phyloP scores from a whole-genome alignment of 805 yeast species.

The Wickerhamiella vanderwaltii region DNA sequence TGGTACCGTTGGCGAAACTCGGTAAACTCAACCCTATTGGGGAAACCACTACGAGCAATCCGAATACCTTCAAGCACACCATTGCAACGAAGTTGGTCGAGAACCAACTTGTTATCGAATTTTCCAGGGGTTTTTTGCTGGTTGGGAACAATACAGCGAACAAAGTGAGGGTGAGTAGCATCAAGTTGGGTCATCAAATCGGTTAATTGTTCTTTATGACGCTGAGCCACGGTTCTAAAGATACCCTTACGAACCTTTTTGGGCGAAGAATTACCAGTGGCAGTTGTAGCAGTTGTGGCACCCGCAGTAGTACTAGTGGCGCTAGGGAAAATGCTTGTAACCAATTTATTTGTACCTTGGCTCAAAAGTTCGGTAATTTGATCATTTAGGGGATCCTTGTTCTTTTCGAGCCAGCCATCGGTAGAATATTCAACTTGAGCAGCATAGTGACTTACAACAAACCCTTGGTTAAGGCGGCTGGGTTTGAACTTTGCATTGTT shows the following conservation, averaged over 20 bases:
- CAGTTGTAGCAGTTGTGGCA: constrained; percentile 18
- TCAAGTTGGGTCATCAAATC: constrained; percentile 60
- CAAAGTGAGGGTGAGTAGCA: constrained; percentile 89
- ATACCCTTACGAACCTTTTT: constrained; percentile 29
- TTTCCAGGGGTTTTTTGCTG: constrained; percentile 53
- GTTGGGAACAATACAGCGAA: constrained; percentile 90
- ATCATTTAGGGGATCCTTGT: constrained; percentile 84
- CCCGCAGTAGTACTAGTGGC: constrained; percentile 15
- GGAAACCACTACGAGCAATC: constrained; percentile 94
- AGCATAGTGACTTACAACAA: constrained; percentile 83
- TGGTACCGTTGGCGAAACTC: constrained; percentile 69
- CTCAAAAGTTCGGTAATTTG: constrained; percentile 51
- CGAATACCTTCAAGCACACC: constrained; percentile 98
- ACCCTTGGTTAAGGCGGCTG: constrained; percentile 64
- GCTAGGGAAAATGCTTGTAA: constrained; percentile 39
- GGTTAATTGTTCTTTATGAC: constrained; percentile 74
- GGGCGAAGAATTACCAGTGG: constrained; percentile 21
- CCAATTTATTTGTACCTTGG: constrained; percentile 43
- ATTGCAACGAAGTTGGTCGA: constrained; percentile 86
- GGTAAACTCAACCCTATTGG: constrained; percentile 75
- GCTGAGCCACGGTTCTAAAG: constrained; percentile 70
- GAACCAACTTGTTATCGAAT: constrained; percentile 63
- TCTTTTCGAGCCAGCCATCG: constrained; percentile 88
- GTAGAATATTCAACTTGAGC: constrained; percentile 90
- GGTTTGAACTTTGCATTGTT: constrained; percentile 50